phyloP scores from a whole-genome alignment of 2,329 filamentous ascomycete species.

The Fusarium phyllophilum region DNA sequence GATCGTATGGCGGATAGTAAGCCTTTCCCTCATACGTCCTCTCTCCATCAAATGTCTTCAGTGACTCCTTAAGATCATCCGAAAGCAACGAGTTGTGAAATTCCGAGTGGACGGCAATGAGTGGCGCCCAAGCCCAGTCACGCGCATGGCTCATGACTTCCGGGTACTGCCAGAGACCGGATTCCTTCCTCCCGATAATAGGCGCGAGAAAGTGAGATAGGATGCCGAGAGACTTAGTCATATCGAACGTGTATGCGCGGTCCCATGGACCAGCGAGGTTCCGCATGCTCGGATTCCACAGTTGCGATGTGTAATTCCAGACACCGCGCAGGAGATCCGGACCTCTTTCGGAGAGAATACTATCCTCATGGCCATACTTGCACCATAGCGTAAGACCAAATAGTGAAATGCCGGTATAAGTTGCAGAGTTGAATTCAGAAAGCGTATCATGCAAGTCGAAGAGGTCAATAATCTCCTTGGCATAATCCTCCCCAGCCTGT shows the following conservation, averaged over 20 bases:
- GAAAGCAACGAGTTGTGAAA: constrained; percentile 60
- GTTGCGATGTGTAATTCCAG: constrained; percentile 59
- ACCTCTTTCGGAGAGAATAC: constrained; percentile 59
- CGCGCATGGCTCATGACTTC: constrained; percentile 65
- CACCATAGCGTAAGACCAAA: constrained; percentile 65
- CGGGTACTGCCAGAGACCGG: constrained; percentile 38
- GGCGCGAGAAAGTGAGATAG: constrained; percentile 37
- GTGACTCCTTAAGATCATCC: constrained; percentile 46
- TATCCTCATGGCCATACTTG: constrained; percentile 52
- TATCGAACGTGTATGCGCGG: constrained; percentile 68
- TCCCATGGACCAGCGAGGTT: constrained; percentile 72
- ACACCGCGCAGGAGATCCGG: constrained; percentile 60
- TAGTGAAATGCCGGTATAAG: constrained; percentile 69
- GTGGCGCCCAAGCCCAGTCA: constrained; percentile 65
- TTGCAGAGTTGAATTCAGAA: constrained; percentile 69
- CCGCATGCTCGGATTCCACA: constrained; percentile 66
- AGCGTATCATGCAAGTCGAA: constrained; percentile 65
- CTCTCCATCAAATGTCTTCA: constrained; percentile 6
- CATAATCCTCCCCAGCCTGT: constrained; percentile 63
- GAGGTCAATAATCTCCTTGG: constrained; percentile 62
- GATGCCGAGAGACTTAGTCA: constrained; percentile 60
- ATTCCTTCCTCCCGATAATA: constrained; percentile 7
- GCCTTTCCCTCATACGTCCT: constrained; percentile 9
- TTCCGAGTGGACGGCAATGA: constrained; percentile 62
- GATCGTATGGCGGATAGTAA: constrained; percentile 38